Evolutionary conservation across 208 protist species (phyloP).

Genomic region (Wallacemonas sp.): DNA sequence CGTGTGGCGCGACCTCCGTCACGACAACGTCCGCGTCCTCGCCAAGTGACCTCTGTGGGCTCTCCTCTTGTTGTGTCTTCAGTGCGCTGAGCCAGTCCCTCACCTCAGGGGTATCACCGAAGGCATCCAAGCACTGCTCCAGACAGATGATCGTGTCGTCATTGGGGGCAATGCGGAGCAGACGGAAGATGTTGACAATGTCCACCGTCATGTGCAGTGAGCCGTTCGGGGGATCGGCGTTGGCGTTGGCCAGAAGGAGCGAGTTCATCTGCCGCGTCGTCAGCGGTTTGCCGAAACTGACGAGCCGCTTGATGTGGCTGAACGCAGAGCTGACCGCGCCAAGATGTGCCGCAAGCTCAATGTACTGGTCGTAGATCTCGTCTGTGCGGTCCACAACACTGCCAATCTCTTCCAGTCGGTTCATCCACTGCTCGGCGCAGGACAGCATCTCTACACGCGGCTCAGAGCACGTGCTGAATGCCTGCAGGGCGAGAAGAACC

Average conservation of each 20-base stretch:
- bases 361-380: slow-evolving; percentile 77
- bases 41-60: slow-evolving; percentile 23
- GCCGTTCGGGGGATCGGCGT: slow-evolving; percentile 56
- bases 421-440: slow-evolving; percentile 44
- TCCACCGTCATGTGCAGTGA: slow-evolving; percentile 66
- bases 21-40: slow-evolving; percentile 54
- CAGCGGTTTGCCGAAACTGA: slow-evolving; percentile 73
- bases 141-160: slow-evolving; percentile 72
- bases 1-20: slow-evolving; percentile 52
- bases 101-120: slow-evolving; percentile 40
- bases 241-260: slow-evolving; percentile 78
- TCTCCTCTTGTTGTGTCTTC: slow-evolving; percentile 18
- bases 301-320: slow-evolving; percentile 72
- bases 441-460: slow-evolving; percentile 68
- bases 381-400: slow-evolving; percentile 60
- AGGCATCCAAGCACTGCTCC: slow-evolving; percentile 38
- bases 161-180: slow-evolving; percentile 59
- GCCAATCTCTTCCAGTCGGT: slow-evolving; percentile 66
- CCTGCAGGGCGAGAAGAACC: slow-evolving; percentile 74
- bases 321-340: slow-evolving; percentile 74
- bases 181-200: slow-evolving; percentile 56
- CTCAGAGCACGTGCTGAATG: slow-evolving; percentile 55
- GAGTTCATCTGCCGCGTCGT: slow-evolving; percentile 86
- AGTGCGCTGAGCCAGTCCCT: slow-evolving; percentile 28
- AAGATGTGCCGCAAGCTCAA: slow-evolving; percentile 75